Base-by-base conservation (phyloP, 2,329 filamentous ascomycete species). In the Ophidiomyces ophidiicola region DNA sequence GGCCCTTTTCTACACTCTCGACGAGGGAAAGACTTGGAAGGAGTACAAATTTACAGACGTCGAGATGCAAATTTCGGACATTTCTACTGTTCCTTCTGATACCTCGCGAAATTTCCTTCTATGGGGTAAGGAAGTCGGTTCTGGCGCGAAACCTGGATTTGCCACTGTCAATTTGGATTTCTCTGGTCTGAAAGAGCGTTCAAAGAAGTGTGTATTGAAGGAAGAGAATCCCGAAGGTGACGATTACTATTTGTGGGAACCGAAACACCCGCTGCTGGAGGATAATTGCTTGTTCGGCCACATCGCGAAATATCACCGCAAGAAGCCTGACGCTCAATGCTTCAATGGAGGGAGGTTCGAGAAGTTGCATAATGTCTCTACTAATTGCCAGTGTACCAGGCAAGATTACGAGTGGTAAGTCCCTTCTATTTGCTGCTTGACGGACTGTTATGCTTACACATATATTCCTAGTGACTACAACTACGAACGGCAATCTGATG, bases 201-300 rank as follows among this genome's bases (percentile, higher is more conserved):
- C 59, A 17, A 54, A 55, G 43, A 61, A 77, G 38, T 98, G 90
- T 65, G 66, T 78, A 36, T 64, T 80, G 39, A 66, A 80, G 44
- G 77, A 88, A 47, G 55, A 68, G 2, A 53, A 71, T 29, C 70
- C 70, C 11, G 70, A 75, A 15, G 68, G 69, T 10, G 67, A 67
- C 2, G 66, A 96, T 61, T 98, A 94, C 61, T 74, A 82, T 44
- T 64, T 92, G 4, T 98, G 88, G 88, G 76, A 75, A 33, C 88
- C 90, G 2, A 77, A 76, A 51, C 90, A 96, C 57, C 90, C 90
- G 2, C 64, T 79, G 44, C 73, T 82, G 48, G 65, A 81, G 6
- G 70, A 85, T 46, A 76, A 86, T 49, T 98, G 90, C 59, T 70
- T 98, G 2, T 98, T 98, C 53, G 90, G 90, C 1, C 92, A 96